Conservation (phyloP, 2,329 filamentous ascomycete genomes). For the Colletotrichum sp. region DNA sequence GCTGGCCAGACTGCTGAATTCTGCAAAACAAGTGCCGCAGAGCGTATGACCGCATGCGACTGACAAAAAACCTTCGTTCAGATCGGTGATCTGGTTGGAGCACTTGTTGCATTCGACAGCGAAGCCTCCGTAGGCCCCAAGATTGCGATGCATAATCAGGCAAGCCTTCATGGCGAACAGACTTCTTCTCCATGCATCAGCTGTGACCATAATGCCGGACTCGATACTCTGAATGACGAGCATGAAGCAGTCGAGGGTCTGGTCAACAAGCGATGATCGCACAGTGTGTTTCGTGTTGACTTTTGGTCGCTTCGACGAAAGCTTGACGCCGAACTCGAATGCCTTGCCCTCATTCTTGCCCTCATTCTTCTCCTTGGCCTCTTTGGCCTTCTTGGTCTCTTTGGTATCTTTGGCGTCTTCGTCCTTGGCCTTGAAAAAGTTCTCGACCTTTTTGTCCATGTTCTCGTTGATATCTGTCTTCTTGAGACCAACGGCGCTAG, state of each 20-base stretch:
- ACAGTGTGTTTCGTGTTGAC: neutral
- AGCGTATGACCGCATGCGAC: constrained; percentile 10
- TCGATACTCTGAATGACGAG: constrained; percentile 22
- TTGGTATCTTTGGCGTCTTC: neutral
- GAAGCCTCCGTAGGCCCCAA: neutral
- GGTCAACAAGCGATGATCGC: constrained; percentile 11
- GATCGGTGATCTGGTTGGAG: too few relatives aligned
- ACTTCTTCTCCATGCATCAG: neutral
- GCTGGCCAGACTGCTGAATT: neutral
- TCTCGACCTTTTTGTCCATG: neutral
- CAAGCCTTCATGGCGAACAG: neutral
- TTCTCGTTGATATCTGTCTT: neutral
- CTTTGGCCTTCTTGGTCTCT: neutral
- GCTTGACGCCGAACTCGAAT: constrained; percentile 24
- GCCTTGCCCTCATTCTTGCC: neutral
- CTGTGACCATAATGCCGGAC: neutral
- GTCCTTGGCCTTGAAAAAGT: neutral
- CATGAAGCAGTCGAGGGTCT: constrained; percentile 23
- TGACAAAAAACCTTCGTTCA: neutral
- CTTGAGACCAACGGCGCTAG: neutral
- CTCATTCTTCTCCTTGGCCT: neutral
- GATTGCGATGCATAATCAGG: neutral
- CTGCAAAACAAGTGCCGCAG: neutral
- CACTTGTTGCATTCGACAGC: neutral
- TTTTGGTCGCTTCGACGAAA: constrained; percentile 4